Base-by-base conservation (phyloP, 1,284 basidiomycete species). In the Cryptococcus jaspeensis region DNA sequence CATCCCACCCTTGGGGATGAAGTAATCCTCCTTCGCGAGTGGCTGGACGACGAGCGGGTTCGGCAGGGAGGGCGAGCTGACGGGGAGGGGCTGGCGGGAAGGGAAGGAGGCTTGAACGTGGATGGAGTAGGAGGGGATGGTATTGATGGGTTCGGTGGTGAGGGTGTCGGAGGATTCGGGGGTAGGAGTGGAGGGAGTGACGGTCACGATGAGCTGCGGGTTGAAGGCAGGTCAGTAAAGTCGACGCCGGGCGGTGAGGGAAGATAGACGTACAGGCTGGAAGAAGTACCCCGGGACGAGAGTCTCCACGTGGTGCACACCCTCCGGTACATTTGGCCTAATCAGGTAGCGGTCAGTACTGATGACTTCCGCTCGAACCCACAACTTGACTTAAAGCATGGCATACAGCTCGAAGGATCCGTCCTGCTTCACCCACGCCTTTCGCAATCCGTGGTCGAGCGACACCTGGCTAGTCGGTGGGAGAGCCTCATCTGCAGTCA, bases 41-140 rank as follows among this genome's bases (percentile, higher is more conserved):
- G 88, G 80, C 2, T 72, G 63, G 44, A 92, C 69, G 9, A 77
- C 67, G 53, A 90, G 76, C 0, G 89, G 89, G 74, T 90, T 86
- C 1, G 84, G 78, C 3, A 92, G 80, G 69, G 89, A 85, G 2
- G 83, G 79, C 36, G 85, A 71, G 3, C 81, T 71, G 1, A 85
- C 79, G 0, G 85, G 76, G 16, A 87, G 83, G 28, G 84, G 81
- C 54, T 89, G 74, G 6, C 88, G 85, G 11, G 88, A 87, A 35
- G 84, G 79, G 55, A 84, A 69, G 72, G 87, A 85, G 2, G 87
- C 82, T 54, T 84, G 83, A 32, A 87, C 81, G 56, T 78, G 75
- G 25, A 70, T 58, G 22, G 58, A 28, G 35, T 44, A 53, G 22
- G 59, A 55, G 20, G 55, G 62, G 39, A 44, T 12, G 12, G 39